Conservation (phyloP, 2,329 filamentous ascomycete genomes). For the Metarhizium anisopliae region DNA sequence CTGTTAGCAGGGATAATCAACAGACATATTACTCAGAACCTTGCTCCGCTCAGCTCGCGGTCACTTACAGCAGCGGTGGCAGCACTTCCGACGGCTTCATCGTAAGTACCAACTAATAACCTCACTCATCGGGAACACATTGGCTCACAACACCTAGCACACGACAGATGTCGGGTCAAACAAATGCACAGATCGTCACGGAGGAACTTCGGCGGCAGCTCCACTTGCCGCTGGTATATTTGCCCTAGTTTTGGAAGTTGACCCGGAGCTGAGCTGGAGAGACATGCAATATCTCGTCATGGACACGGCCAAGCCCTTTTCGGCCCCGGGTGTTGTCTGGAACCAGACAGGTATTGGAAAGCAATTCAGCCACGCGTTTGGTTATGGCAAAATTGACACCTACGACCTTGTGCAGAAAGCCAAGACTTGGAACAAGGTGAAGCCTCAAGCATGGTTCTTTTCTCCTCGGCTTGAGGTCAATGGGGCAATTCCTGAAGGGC, state of each 20-base stretch:
- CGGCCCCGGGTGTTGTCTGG: slow-evolving; percentile 64
- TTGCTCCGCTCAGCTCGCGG: slow-evolving; percentile 89
- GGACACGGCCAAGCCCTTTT: slow-evolving; percentile 73
- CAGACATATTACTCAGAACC: slow-evolving; percentile 96
- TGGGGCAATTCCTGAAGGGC: slow-evolving; percentile 74
- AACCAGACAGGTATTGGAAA: slow-evolving; percentile 72
- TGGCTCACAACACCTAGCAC: slow-evolving; percentile 39
- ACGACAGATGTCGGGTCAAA: slow-evolving; percentile 89
- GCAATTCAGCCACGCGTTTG: slow-evolving; percentile 88
- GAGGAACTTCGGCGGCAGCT: slow-evolving; percentile 90
- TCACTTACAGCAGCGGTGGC: slow-evolving; percentile 90
- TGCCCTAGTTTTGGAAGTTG: slow-evolving; percentile 74
- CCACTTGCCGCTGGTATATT: slow-evolving; percentile 89
- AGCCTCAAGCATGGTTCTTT: slow-evolving; percentile 91
- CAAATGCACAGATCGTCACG: slow-evolving; percentile 71
- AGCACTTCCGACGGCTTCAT: slow-evolving; percentile 59
- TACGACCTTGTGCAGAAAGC: slow-evolving; percentile 78
- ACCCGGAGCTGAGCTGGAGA: slow-evolving; percentile 84
- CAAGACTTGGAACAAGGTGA: slow-evolving; percentile 78
- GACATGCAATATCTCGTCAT: slow-evolving; percentile 90
- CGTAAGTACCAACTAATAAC: slow-evolving; percentile 29
- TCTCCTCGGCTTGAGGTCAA: slow-evolving; percentile 92
- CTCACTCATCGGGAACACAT: neutral
- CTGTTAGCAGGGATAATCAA: slow-evolving; percentile 75
- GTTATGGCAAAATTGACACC: slow-evolving; percentile 90